Percentiles rank a stretch among this genome's conserved stretches.
These are phyloP conservation scores for Pyrenophora seminiperda DNA, from an alignment of 2,329 filamentous ascomycete species.

Conservation along the genomic window DNA sequence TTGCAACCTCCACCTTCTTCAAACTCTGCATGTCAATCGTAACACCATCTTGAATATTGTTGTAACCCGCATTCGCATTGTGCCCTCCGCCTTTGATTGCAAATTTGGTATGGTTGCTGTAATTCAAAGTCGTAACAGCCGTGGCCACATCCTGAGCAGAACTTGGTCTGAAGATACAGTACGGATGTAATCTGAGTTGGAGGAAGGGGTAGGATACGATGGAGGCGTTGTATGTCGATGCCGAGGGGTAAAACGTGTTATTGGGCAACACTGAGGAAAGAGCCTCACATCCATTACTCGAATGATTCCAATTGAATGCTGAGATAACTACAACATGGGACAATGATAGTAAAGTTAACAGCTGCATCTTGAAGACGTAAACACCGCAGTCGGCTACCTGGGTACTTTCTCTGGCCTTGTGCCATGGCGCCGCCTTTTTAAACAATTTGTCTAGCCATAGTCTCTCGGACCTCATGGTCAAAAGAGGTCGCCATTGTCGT, in stretches of 20 bases:
- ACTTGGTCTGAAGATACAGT: constrained; percentile 29
- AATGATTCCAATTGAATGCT: neutral
- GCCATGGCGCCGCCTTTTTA: neutral
- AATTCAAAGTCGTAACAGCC: constrained; percentile 17
- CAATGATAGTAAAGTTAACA: constrained; percentile 4
- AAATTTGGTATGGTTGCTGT: constrained; percentile 23
- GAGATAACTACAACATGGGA: neutral
- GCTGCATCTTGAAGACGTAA: constrained; percentile 11
- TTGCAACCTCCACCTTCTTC: constrained; percentile 23
- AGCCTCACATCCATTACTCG: constrained; percentile 14
- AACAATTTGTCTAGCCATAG: neutral
- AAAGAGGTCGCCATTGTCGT: too few relatives aligned
- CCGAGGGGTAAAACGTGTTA: constrained; percentile 24
- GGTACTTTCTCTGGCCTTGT: neutral
- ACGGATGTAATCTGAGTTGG: constrained; percentile 25
- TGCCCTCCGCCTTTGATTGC: constrained; percentile 35
- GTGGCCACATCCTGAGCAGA: constrained; percentile 25
- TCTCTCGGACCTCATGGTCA: too few relatives aligned
- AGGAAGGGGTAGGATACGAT: constrained; percentile 32
- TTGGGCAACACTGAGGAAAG: constrained; percentile 21
- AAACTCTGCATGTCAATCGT: constrained; percentile 40
- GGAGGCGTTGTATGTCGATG: constrained; percentile 27
- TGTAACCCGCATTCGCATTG: constrained; percentile 33
- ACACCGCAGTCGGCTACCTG: neutral
- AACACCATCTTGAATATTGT: constrained; percentile 38